Evolutionary conservation across 169 alveolate genomes (phyloP), one percentile per base, ranked within the genome.

Genomic region (Besnoitia besnoiti): DNA sequence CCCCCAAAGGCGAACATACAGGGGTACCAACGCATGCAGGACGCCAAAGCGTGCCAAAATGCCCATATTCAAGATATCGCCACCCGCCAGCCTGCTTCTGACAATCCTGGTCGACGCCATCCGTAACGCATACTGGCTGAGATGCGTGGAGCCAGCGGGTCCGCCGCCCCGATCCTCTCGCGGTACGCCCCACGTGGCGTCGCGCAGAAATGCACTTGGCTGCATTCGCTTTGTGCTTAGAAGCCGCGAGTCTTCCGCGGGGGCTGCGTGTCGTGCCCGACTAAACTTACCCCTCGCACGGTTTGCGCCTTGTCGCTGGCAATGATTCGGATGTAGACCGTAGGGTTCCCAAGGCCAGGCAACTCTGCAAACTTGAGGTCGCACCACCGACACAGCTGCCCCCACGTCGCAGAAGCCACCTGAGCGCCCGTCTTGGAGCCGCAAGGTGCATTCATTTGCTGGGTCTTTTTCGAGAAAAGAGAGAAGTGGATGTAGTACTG

Each of bases 351-450:
- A n/a, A 76, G 85, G 19, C 51, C 35, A 0, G 85, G 55, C 4
- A 76, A 49, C 39, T 76, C 85, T 8, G 85, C 85, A n/a, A 76
- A n/a, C 30, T 42, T 76, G 24, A 37, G 27, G 30, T 1, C 33
- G 85, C 85, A 76, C 85, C 85, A 76, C 55, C 55, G 35, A n/a
- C 85, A 76, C 46, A 42, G n/a, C 85, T 76, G 55, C 33, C 85
- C 85, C 85, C 85, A 76, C 27, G 85, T 76, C 47, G 85, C 50
- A 7, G 5, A 10, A 19, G 46, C 27, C 39, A 76, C 85, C 30
- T 76, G 50, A 7, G 46, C 0, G 35, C 85, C 85, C 39, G 85
- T 16, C 85, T 76, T 76, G 10, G 50, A 33, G 47, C 85, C 85
- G 30, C 85, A 76, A 24, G 85, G 55, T 8, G 50, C 49, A n/a